phyloP scores from a whole-genome alignment of 495 filamentous ascomycete species.

The Annulohypoxylon moriforme region DNA sequence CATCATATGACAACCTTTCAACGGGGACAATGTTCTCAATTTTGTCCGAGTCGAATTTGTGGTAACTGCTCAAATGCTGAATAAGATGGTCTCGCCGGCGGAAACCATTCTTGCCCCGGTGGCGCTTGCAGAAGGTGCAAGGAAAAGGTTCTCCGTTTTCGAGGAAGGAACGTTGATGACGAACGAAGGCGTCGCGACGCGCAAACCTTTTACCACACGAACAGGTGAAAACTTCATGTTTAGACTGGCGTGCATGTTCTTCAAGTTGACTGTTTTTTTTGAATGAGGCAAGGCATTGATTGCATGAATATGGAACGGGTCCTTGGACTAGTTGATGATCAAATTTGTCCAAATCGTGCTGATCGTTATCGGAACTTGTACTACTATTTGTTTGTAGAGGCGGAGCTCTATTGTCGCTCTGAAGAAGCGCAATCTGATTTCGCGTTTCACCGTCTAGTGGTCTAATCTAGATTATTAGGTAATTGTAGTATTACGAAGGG shows the following conservation, averaged over 20 bases:
- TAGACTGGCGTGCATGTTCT: slow-evolving; percentile 10
- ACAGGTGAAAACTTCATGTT: slow-evolving; percentile 35
- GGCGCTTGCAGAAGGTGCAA: slow-evolving; percentile 49
- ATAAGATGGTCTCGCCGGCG: slow-evolving; percentile 52
- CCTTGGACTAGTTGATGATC: slow-evolving; percentile 19
- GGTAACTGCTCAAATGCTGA: slow-evolving; percentile 53
- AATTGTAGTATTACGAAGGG: too few species aligned
- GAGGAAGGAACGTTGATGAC: slow-evolving; percentile 43
- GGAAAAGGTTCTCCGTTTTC: slow-evolving; percentile 28
- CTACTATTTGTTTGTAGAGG: background rate
- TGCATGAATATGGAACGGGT: slow-evolving; percentile 14
- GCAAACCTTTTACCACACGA: slow-evolving; percentile 46
- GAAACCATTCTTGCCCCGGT: slow-evolving; percentile 52
- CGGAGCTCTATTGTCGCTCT: background rate
- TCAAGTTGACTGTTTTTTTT: background rate
- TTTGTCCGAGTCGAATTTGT: slow-evolving; percentile 42
- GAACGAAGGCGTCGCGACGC: slow-evolving; percentile 43
- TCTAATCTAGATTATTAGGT: too few species aligned
- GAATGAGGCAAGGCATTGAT: slow-evolving; percentile 35
- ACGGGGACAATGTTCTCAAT: slow-evolving; percentile 7
- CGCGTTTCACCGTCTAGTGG: background rate
- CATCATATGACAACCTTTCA: background rate
- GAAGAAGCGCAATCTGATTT: too few species aligned
- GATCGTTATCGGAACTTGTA: background rate
- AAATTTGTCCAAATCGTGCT: background rate